Evolutionary conservation across 495 filamentous ascomycete genomes (phyloP).

Genomic region (Amorphotheca resinae): DNA sequence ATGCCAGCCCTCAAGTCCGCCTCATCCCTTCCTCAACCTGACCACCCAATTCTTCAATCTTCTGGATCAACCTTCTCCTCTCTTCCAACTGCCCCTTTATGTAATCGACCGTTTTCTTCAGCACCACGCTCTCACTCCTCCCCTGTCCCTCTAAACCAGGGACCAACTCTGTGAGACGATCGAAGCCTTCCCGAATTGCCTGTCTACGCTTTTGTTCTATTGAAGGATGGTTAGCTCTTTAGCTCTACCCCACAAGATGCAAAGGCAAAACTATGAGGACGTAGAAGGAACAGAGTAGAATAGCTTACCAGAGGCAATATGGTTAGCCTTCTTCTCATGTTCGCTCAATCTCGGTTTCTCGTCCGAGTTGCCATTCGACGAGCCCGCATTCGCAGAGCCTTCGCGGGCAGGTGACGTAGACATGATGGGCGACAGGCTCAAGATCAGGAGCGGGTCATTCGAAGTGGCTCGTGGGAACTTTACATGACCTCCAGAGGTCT

Average conservation of each 20-base stretch:
- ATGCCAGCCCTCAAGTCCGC: neutral
- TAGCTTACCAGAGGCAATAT: conserved; percentile 54
- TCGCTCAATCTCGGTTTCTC: conserved; percentile 73
- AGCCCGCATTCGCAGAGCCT: conserved; percentile 16
- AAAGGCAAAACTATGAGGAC: neutral
- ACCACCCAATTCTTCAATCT: conserved; percentile 48
- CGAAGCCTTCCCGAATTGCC: conserved; percentile 78
- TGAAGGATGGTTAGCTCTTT: neutral
- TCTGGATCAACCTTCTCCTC: conserved; percentile 47
- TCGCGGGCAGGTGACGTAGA: conserved; percentile 19
- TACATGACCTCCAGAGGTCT: neutral
- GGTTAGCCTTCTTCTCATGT: conserved; percentile 82
- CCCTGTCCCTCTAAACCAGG: conserved; percentile 75
- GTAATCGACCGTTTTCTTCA: conserved; percentile 63
- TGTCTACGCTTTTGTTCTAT: conserved; percentile 77
- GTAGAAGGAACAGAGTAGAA: neutral
- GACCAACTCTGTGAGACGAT: conserved; percentile 68
- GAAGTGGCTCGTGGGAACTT: neutral
- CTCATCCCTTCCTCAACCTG: conserved; percentile 34
- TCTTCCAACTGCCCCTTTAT: conserved; percentile 52
- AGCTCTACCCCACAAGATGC: neutral
- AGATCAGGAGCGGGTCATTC: neutral
- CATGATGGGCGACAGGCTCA: conserved; percentile 1
- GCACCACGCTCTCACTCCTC: conserved; percentile 71
- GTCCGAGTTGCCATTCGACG: conserved; percentile 19